phyloP scores from a whole-genome alignment of 2,329 filamentous ascomycete species.

The Ophiostoma piceae region DNA sequence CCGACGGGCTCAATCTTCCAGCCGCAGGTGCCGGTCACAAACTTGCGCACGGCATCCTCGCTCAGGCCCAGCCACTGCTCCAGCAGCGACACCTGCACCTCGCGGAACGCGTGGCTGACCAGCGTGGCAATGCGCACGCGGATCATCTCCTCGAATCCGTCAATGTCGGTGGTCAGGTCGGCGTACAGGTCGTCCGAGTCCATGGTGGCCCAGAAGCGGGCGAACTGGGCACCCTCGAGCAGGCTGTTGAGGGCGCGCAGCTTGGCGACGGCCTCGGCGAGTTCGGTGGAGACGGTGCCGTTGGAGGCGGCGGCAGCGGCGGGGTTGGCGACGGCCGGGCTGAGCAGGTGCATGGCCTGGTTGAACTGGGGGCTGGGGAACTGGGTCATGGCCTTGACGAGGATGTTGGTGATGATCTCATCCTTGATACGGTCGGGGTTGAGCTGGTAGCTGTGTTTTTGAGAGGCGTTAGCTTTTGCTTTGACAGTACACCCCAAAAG shows the following conservation, averaged over 20 bases:
- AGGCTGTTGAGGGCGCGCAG: slow-evolving; percentile 77
- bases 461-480: neutral
- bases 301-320: slow-evolving; percentile 50
- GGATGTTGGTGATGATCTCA: slow-evolving; percentile 96
- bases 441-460: slow-evolving; percentile 79
- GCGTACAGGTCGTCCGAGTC: slow-evolving; percentile 94
- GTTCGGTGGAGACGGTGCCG: slow-evolving; percentile 49
- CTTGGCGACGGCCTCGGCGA: slow-evolving; percentile 87
- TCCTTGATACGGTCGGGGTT: slow-evolving; percentile 97
- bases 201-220: slow-evolving; percentile 85
- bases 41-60: slow-evolving; percentile 65
- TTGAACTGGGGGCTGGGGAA: slow-evolving; percentile 96
- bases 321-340: slow-evolving; percentile 66
- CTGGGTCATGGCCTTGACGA: slow-evolving; percentile 95
- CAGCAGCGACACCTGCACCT: slow-evolving; percentile 62
- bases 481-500: neutral
- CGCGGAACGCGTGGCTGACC: slow-evolving; percentile 73
- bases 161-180: slow-evolving; percentile 88
- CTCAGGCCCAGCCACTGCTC: slow-evolving; percentile 70
- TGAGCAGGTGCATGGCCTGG: slow-evolving; percentile 88
- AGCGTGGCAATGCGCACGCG: slow-evolving; percentile 84
- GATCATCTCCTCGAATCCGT: slow-evolving; percentile 91
- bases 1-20: slow-evolving; percentile 70
- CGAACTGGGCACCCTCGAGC: slow-evolving; percentile 85
- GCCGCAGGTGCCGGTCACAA: slow-evolving; percentile 76